Conservation (phyloP, 139 green algal species). For the Asterochloris sp. region DNA sequence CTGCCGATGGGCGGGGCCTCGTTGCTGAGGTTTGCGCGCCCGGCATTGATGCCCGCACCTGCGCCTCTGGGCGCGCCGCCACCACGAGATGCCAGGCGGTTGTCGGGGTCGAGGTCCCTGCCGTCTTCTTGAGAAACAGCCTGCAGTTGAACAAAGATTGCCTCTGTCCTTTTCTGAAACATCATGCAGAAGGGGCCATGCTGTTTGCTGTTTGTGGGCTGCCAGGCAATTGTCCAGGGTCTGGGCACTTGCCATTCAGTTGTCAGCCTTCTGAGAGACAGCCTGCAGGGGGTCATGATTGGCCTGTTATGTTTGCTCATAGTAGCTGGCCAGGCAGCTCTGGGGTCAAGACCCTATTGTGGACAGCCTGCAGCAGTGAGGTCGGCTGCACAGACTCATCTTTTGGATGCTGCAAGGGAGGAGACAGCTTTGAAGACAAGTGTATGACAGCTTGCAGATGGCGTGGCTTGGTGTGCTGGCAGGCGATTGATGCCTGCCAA, state of each 20-base stretch:
- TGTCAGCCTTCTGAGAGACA: neutral
- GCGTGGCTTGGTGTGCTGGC: too few species aligned
- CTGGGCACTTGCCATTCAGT: neutral
- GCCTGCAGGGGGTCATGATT: neutral
- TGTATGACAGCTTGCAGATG: too few species aligned
- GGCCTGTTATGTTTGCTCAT: neutral
- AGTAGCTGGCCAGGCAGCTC: neutral
- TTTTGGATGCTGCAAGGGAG: too few species aligned
- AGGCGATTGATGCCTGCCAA: too few species aligned
- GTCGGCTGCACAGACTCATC: too few species aligned
- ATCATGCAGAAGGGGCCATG: neutral
- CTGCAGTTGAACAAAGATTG: neutral
- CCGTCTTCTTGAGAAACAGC: constrained; percentile 33
- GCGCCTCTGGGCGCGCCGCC: neutral
- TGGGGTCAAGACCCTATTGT: too few species aligned
- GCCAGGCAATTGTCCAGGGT: neutral
- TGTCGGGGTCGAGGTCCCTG: constrained; percentile 34
- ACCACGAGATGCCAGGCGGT: neutral
- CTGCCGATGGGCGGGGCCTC: constrained; percentile 37
- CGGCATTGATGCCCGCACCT: neutral
- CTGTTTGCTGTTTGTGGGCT: neutral
- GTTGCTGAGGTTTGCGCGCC: constrained; percentile 17
- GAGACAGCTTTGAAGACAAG: too few species aligned
- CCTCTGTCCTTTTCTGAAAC: neutral
- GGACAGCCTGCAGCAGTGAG: too few species aligned